phyloP scores from a whole-genome alignment of 345 rosid genomes.

The Linum trigynum region DNA sequence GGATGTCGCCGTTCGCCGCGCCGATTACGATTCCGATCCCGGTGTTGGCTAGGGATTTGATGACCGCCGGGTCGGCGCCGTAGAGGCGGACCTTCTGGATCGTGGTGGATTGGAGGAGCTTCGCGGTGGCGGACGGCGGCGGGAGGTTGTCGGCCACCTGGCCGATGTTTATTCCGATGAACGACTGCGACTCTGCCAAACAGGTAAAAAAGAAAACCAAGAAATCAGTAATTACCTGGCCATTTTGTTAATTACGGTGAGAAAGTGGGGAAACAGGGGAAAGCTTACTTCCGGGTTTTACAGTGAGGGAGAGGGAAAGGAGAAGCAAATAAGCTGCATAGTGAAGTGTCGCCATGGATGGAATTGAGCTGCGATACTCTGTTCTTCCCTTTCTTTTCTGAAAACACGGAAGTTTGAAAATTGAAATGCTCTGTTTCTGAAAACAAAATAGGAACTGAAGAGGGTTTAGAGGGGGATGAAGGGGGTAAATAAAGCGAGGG shows the following conservation, averaged over 20 bases:
- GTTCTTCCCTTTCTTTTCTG: too few species aligned
- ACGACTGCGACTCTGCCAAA: conserved; percentile 52
- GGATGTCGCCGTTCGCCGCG: conserved; percentile 58
- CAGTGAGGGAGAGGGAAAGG: not conserved
- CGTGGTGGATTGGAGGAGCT: conserved; percentile 67
- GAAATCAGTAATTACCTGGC: not conserved
- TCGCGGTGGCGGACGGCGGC: conserved; percentile 53
- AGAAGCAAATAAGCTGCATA: not conserved
- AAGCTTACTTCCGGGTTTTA: not conserved
- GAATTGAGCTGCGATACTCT: not conserved
- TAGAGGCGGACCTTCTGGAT: conserved; percentile 66
- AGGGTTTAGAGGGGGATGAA: too few species aligned
- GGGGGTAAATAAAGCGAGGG: too few species aligned
- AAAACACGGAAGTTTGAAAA: too few species aligned
- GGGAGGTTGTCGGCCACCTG: conserved; percentile 78
- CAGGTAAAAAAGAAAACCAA: not conserved
- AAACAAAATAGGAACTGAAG: too few species aligned
- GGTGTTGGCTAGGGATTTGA: conserved; percentile 68
- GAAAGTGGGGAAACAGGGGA: not conserved
- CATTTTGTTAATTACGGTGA: too few species aligned
- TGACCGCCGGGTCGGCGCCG: conserved; percentile 62
- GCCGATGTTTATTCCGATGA: conserved; percentile 82
- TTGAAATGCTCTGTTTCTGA: too few species aligned
- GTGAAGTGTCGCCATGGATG: not conserved
- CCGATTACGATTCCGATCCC: conserved; percentile 73